Conservation (phyloP, 2,329 filamentous ascomycete species). For the Talaromyces sp. region DNA sequence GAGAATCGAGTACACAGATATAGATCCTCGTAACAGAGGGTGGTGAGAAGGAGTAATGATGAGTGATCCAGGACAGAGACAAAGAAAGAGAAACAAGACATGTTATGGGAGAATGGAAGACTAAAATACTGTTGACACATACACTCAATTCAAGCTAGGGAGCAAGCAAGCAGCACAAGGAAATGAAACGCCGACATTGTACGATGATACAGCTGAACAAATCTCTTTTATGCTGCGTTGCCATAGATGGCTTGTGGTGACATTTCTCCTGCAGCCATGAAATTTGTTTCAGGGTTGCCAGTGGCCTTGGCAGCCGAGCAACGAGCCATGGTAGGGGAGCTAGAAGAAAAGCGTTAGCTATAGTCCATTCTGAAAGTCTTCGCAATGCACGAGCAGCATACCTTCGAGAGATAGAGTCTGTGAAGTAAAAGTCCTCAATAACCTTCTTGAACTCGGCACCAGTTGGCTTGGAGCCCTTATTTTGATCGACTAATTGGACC, state of each 20-base stretch:
- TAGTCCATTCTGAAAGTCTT: not conserved
- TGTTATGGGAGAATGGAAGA: not conserved
- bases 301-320: constrained; percentile 89
- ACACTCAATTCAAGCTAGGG: constrained; percentile 6
- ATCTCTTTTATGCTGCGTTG: constrained; percentile 19
- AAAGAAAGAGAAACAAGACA: not conserved
- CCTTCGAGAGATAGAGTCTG: constrained; percentile 94
- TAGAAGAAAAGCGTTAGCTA: constrained; percentile 34
- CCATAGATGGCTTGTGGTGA: constrained; percentile 38
- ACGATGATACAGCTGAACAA: constrained; percentile 8
- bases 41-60: constrained; percentile 9
- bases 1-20: constrained; percentile 8
- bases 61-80: not conserved
- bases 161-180: constrained; percentile 18
- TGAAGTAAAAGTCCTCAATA: constrained; percentile 97
- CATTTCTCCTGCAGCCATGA: constrained; percentile 65
- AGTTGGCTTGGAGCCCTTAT: constrained; percentile 75
- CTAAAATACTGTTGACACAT: constrained; percentile 9
- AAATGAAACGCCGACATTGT: constrained; percentile 16
- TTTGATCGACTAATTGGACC: constrained; percentile 92
- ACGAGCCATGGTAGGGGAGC: constrained; percentile 96
- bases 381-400: constrained; percentile 44
- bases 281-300: constrained; percentile 70
- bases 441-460: constrained; percentile 73
- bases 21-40: constrained; percentile 4